These are phyloP conservation scores for Nicotiana rustica DNA, from an alignment of 305 asterid species.

Conservation along the genomic window DNA sequence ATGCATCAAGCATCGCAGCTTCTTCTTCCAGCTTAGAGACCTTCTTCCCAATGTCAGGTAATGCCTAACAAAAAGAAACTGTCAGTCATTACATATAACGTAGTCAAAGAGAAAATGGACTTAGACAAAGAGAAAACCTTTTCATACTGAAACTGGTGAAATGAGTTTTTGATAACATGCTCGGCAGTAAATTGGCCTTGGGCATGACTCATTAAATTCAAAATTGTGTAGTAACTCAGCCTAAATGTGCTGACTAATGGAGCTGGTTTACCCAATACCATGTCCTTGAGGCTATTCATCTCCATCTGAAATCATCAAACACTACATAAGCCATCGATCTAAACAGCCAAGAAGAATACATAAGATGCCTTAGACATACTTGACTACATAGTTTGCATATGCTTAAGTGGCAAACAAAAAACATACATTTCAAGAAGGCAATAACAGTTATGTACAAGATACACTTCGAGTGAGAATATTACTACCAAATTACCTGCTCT, in stretches of 20 bases:
- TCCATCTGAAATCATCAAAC: slow-evolving; percentile 72
- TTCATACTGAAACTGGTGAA: slow-evolving; percentile 97
- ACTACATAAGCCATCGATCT: neutral
- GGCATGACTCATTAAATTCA: slow-evolving; percentile 97
- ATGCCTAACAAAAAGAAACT: slow-evolving; percentile 59
- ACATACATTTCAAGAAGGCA: slow-evolving; percentile 25
- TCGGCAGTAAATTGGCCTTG: slow-evolving; percentile 99
- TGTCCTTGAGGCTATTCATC: slow-evolving; percentile 92
- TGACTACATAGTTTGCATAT: slow-evolving; percentile 2
- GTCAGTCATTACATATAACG: slow-evolving; percentile 39
- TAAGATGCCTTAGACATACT: neutral
- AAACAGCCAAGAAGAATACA: slow-evolving; percentile 27
- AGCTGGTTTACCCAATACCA: slow-evolving; percentile 97
- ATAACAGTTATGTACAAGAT: slow-evolving; percentile 20
- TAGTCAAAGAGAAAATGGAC: slow-evolving; percentile 29
- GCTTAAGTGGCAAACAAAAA: slow-evolving; percentile 3
- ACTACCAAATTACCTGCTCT: slow-evolving; percentile 65
- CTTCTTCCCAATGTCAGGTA: slow-evolving; percentile 90
- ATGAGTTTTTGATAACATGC: slow-evolving; percentile 94
- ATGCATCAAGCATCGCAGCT: slow-evolving; percentile 90
- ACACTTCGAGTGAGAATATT: slow-evolving; percentile 6
- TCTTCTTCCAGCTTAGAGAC: slow-evolving; percentile 86
- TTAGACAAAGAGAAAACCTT: slow-evolving; percentile 62
- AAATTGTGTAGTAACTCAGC: slow-evolving; percentile 92
- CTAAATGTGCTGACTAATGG: slow-evolving; percentile 97